Base-by-base conservation (phyloP, 164 flowering plant genomes). In the Berberis thunbergii region DNA sequence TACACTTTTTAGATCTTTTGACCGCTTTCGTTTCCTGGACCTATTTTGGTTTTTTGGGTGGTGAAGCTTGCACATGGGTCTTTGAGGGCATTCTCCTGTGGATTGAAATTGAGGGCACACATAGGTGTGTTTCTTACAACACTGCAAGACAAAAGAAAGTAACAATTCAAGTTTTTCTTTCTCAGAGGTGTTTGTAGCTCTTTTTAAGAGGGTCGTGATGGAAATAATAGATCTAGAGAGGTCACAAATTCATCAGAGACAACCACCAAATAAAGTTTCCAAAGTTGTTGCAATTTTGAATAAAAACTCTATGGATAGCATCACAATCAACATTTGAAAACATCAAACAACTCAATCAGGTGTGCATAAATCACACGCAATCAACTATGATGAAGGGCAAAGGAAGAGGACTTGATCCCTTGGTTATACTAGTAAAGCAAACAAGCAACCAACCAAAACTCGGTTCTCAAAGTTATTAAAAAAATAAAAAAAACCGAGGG, bases 91-190 rank as follows among this genome's bases (percentile, higher is more conserved):
- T 49, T 59, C 68, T 45, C 98, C 98, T 4, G 88, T 83, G 50
- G 84, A 81, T 76, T 89, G 85, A 69, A 77, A 91, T 38, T 39
- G 53, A 4, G 95, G 96, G 76, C 97, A 94, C 55, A 83, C 83
- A 67, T 87, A 87, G 74, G 81, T 87, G 82, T 94, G 98, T 76
- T 89, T 94, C 87, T 85, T 94, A 76, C 74, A 81, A 72, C 98
- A 94, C 98, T 94, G 26, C 26, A 26, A 26, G 26, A 49, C 62
- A 63, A 38, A 42, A 11, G 56, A 57, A 57, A 8, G 42, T 4
- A 64, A 13, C 7, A 43, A 8, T 52, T 26, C 54, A 52, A 52
- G 54, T 52, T 6, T 10, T 52, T 48, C 10, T 10, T 6, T 4
- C 13, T 52, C 3, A 7, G 11, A 7, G 13, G n/a, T 3, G n/a